Evolutionary conservation across 352 stramenopile species (phyloP), one percentile per base, ranked within the genome.

Genomic region (Peronospora destructor): DNA sequence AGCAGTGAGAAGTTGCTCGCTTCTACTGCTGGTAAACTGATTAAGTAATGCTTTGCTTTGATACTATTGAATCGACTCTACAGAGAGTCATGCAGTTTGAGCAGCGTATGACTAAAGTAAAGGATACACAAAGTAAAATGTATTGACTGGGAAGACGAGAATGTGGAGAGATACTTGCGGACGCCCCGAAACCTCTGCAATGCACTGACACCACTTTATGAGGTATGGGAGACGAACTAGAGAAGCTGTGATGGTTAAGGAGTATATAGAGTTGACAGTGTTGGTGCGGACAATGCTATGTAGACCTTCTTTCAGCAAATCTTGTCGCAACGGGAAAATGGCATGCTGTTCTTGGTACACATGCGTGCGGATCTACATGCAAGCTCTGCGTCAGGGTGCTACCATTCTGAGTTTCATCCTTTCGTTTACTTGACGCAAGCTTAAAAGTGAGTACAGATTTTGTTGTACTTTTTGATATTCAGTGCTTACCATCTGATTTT

Each of bases 291-390:
- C 8, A 16, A 8, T 4, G 13, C 34, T 45, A 9, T 45, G 6
- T 64, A 88, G 81, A 87, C 75, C 2, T 86, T 88, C 32, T 91
- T 91, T 54, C 74, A 88, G 50, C 76, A 91, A 45, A 84, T 91
- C 30, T 49, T 91, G 33, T 87, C 77, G n/a, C 78, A 90, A 49
- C 66, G 71, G n/a, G 70, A 84, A 45, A 79, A 68, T 13, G 81
- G 81, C 8, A 91, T 91, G 81, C 52, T 91, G 14, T 91, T 91
- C 50, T 68, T 91, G 37, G 71, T 91, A 19, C 67, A 90, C 12
- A 71, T 91, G 62, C 72, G 81, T 26, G 74, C 81, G 0, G 81
- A 91, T 38, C 43, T 91, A 10, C 63, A n/a, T 86, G 10, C 59
- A 76, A 46, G 64, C 86, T 6, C 34, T 91, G 9, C 71, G 75